Conservation (phyloP, 805 yeast genomes). For the Ogataea kodamae region DNA sequence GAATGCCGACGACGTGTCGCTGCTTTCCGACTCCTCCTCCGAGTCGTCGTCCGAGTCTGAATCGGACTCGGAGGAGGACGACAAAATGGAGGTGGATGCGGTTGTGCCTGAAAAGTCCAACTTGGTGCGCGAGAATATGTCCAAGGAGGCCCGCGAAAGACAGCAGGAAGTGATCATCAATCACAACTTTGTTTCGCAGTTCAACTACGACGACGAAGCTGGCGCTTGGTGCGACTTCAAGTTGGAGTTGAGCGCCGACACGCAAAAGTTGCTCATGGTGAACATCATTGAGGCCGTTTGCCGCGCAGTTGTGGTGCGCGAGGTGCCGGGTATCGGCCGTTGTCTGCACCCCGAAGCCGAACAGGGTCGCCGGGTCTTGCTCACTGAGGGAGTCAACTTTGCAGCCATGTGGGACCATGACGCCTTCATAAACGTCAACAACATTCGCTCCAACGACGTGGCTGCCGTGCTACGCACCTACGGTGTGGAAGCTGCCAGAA, state of each 20-base stretch:
- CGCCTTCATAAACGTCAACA: slow-evolving; percentile 85
- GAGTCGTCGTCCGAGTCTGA: slow-evolving; percentile 34
- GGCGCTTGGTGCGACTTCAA: slow-evolving; percentile 95
- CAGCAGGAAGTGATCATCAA: slow-evolving; percentile 75
- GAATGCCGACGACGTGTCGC: slow-evolving; percentile 68
- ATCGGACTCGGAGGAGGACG: slow-evolving; percentile 40
- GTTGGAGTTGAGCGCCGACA: slow-evolving; percentile 75
- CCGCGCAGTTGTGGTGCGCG: slow-evolving; percentile 86
- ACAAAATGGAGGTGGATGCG: slow-evolving; percentile 31
- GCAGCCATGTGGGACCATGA: slow-evolving; percentile 98
- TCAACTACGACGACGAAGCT: slow-evolving; percentile 81
- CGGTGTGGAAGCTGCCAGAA: slow-evolving; percentile 99
- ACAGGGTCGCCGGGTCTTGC: slow-evolving; percentile 68
- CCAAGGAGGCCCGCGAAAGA: slow-evolving; percentile 73
- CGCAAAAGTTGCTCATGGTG: slow-evolving; percentile 94
- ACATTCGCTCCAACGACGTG: slow-evolving; percentile 88
- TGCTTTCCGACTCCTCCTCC: slow-evolving; percentile 33
- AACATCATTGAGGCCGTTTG: slow-evolving; percentile 92
- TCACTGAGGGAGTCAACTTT: slow-evolving; percentile 98
- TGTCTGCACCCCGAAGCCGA: slow-evolving; percentile 79
- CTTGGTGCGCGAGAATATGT: slow-evolving; percentile 34
- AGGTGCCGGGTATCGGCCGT: slow-evolving; percentile 86
- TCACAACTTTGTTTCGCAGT: slow-evolving; percentile 70
- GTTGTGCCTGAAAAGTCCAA: slow-evolving; percentile 6
- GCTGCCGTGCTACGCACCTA: slow-evolving; percentile 85